These are phyloP conservation scores for Chlorencoelia australis DNA, from an alignment of 2,329 filamentous ascomycete species.

Conservation along the genomic window DNA sequence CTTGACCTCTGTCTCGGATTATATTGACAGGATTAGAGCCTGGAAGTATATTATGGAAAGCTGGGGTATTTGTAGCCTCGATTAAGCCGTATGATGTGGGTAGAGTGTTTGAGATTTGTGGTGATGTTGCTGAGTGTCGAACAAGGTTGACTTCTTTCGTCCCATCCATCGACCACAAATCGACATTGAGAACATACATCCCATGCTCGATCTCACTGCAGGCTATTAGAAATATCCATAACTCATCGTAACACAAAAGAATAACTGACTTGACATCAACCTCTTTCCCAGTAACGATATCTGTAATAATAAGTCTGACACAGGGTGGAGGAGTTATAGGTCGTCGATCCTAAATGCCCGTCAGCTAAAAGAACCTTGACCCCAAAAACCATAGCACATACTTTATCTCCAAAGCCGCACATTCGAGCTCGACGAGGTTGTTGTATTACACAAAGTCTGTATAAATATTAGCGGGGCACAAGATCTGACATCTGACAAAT, in stretches of 20 bases:
- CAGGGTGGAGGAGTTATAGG: constrained; percentile 95
- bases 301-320: constrained; percentile 70
- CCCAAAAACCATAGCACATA: constrained; percentile 30
- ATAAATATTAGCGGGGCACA: constrained; percentile 18
- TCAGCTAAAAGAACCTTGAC: neutral
- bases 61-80: constrained; percentile 26
- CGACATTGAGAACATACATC: constrained; percentile 59
- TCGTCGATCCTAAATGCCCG: constrained; percentile 61
- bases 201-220: constrained; percentile 56
- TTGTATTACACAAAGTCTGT: constrained; percentile 71
- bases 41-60: constrained; percentile 21
- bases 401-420: constrained; percentile 99
- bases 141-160: constrained; percentile 58
- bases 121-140: constrained; percentile 52
- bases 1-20: too few relatives aligned
- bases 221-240: constrained; percentile 8
- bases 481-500: neutral
- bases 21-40: constrained; percentile 8
- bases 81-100: constrained; percentile 64
- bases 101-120: constrained; percentile 73
- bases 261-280: constrained; percentile 66
- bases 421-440: constrained; percentile 89
- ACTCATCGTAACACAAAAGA: neutral
- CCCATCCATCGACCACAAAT: constrained; percentile 55
- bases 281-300: constrained; percentile 65